Conservation (phyloP, 768 basidiomycete genomes). For the Erythrobasidium yunnanense region DNA sequence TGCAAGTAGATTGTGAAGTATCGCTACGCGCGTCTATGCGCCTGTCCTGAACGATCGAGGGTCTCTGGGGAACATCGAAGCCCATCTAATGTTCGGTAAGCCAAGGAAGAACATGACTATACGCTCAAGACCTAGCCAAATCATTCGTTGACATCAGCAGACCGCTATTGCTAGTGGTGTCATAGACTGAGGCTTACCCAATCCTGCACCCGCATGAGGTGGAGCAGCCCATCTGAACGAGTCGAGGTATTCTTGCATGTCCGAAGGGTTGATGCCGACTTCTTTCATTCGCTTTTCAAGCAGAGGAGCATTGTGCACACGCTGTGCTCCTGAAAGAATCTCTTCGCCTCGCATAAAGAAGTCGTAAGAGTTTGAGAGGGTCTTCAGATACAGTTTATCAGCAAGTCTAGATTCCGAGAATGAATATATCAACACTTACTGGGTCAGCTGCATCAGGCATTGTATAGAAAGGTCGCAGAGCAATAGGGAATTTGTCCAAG, state of each 20-base stretch:
- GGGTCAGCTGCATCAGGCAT: conserved; percentile 93
- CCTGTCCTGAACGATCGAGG: conserved; percentile 60
- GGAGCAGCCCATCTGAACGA: conserved; percentile 90
- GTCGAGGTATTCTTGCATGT: conserved; percentile 85
- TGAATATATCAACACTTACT: conserved; percentile 43
- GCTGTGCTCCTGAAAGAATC: conserved; percentile 94
- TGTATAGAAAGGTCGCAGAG: conserved; percentile 93
- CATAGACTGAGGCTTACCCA: conserved; percentile 46
- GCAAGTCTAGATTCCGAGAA: not conserved
- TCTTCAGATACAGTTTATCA: conserved; percentile 45
- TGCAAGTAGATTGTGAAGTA: no score
- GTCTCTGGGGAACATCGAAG: conserved; percentile 90
- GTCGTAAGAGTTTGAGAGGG: conserved; percentile 94
- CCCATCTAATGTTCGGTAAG: conserved; percentile 85
- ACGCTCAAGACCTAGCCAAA: conserved; percentile 1
- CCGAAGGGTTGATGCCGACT: conserved; percentile 79
- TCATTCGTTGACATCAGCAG: not conserved
- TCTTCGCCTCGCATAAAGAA: conserved; percentile 99
- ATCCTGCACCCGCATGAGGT: conserved; percentile 93
- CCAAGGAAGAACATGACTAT: conserved; percentile 94
- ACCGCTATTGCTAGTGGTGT: not conserved
- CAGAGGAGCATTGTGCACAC: conserved; percentile 78
- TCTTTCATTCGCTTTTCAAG: conserved; percentile 72
- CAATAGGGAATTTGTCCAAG: conserved; percentile 96
- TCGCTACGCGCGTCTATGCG: not conserved